A percentile compares a stretch with the other conserved stretches of the same genome.
Evolutionary conservation across 78 protist genomes (phyloP).

Genomic region (slime mould (Dictyostelium discoideum)): DNA sequence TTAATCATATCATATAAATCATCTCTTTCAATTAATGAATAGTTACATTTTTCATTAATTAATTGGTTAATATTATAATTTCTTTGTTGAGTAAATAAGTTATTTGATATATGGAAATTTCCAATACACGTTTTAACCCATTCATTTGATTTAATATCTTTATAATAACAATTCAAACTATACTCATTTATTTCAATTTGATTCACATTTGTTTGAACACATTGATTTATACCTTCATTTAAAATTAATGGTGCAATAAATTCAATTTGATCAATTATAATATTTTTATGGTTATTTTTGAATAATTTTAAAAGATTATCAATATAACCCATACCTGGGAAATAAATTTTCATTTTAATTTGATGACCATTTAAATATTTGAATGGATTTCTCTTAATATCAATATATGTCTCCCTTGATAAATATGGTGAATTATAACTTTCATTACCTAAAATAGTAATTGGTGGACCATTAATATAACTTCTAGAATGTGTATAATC

Average conservation of each 20-base stretch:
- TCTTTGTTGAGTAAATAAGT: background rate
- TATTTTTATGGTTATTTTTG: background rate
- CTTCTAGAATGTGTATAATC: background rate
- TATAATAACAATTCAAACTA: background rate
- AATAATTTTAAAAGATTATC: background rate
- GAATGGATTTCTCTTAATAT: background rate
- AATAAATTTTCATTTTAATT: background rate
- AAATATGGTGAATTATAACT: background rate
- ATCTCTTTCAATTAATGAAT: background rate
- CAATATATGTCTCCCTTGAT: background rate
- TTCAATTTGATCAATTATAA: background rate
- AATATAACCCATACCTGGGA: slow-evolving; percentile 25
- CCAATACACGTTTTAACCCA: background rate
- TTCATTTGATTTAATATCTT: background rate
- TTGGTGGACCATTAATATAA: background rate
- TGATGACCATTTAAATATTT: slow-evolving; percentile 32
- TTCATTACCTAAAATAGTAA: background rate
- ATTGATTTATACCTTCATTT: slow-evolving; percentile 15
- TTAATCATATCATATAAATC: background rate
- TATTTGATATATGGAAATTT: background rate
- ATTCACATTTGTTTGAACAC: slow-evolving; percentile 11
- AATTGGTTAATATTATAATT: too few relatives aligned
- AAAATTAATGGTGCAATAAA: slow-evolving; percentile 30
- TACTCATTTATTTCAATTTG: slow-evolving; percentile 20
- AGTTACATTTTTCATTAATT: background rate